Conservation (phyloP, 208 protist species). For the Leishmania tropica region DNA sequence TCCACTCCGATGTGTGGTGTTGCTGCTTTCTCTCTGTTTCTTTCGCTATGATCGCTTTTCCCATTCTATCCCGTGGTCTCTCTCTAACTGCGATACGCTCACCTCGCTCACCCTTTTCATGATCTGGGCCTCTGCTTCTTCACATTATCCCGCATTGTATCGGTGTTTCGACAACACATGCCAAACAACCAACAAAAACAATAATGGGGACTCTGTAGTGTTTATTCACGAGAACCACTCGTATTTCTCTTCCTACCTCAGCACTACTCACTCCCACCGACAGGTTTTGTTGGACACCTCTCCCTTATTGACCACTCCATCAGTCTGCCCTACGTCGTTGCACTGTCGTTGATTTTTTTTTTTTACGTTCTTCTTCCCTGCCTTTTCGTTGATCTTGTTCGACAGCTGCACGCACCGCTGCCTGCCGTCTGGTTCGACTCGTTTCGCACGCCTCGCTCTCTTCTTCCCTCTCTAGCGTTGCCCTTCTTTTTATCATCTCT, state of each 20-base stretch:
- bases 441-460: background rate
- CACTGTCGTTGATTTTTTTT: background rate
- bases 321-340: background rate
- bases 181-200: background rate
- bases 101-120: slow-evolving; percentile 8
- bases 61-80: background rate
- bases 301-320: background rate
- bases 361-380: background rate
- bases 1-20: slow-evolving; percentile 1
- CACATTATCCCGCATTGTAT: slow-evolving; percentile 14
- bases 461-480: background rate
- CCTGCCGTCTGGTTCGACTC: background rate
- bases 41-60: slow-evolving; percentile 8
- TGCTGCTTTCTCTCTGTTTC: background rate
- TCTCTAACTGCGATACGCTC: background rate
- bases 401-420: background rate
- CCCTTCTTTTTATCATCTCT: background rate
- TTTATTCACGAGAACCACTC: background rate
- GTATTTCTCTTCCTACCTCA: background rate
- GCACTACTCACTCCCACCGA: background rate
- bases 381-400: background rate
- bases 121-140: slow-evolving; percentile 15
- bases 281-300: background rate
- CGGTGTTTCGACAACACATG: background rate
- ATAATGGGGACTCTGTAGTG: background rate